Evolutionary conservation across 2,329 filamentous ascomycete species (phyloP).

Genomic region (Aspergillus tubingensis): DNA sequence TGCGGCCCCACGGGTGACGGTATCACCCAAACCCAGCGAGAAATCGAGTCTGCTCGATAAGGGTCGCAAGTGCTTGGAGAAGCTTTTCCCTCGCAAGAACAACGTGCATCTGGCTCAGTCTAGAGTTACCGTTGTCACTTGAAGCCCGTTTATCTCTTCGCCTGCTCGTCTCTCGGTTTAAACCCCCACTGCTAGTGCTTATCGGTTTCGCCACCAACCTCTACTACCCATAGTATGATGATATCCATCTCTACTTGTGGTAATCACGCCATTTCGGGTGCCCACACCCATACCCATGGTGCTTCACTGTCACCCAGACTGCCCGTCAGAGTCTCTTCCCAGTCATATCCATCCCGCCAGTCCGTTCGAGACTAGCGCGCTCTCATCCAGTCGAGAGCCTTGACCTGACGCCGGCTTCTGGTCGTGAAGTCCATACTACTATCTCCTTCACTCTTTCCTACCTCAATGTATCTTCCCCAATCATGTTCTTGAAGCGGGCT

Average conservation of each 20-base stretch:
- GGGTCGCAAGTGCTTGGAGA: constrained; percentile 9
- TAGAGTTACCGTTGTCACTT: constrained; percentile 2
- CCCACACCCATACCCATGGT: neutral
- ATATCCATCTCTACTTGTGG: neutral
- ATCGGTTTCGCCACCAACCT: neutral
- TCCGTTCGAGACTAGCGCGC: neutral
- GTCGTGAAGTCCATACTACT: neutral
- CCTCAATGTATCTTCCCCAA: neutral
- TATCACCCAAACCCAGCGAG: neutral
- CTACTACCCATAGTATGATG: neutral
- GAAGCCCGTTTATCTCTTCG: neutral
- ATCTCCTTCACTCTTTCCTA: neutral
- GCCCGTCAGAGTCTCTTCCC: neutral
- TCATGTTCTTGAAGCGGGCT: neutral
- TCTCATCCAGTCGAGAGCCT: constrained; percentile 5
- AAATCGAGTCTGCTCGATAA: constrained; percentile 7
- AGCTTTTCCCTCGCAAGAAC: constrained; percentile 5
- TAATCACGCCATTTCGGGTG: neutral
- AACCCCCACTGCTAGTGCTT: neutral
- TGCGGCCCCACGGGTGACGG: neutral
- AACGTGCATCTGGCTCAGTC: constrained; percentile 4
- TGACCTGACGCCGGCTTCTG: neutral
- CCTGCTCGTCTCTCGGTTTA: neutral
- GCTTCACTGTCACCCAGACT: neutral
- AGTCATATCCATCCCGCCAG: neutral